Evolutionary conservation across 306 rosid species (phyloP), one percentile per base, ranked within the genome.

Genomic region (Neltuma alba): DNA sequence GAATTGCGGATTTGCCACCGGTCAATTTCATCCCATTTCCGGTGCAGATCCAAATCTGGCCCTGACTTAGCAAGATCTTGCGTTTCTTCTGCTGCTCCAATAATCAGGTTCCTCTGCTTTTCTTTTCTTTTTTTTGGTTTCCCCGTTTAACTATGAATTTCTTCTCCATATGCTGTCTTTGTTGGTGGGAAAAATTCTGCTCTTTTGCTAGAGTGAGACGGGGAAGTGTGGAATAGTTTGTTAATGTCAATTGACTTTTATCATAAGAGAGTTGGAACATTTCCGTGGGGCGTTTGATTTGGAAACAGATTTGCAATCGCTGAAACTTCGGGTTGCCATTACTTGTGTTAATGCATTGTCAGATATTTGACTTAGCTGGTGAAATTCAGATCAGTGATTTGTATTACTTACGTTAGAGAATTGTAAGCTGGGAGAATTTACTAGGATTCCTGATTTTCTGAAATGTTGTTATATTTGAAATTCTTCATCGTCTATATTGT

Each of bases 1-100:
- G 31, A 40, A 60, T 52, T 44, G 72, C 76, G n/a, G 64, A 71
- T 77, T 82, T 70, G 70, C 82, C 86, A 80, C 91, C 89, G 83
- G 79, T 85, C 81, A 61, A 55, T 33, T 33, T 33, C 36, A 4
- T 37, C 75, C 23, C 88, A 31, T 77, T 68, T 68, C 41, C 23
- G 23, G 76, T 70, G 69, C 82, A 33, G 69, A 66, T 82, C 84
- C 79, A 31, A 65, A 64, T 52, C 82, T 58, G 28, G 9, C 71
- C 30, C 78, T 65, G 37, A 1, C 58, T 30, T 58, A 31, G 37
- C 83, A 65, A 70, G 86, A 82, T 87, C 84, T 75, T 78, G 74
- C 36, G 25, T 18, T 75, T 57, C 44, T 58, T 21, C 33, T 11
- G 20, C 70, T 52, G 20, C 74, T 82, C 84, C 37, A 5, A 33